Evolutionary conservation across 805 yeast species (phyloP).

Genomic region (Candida sakaeoensis): DNA sequence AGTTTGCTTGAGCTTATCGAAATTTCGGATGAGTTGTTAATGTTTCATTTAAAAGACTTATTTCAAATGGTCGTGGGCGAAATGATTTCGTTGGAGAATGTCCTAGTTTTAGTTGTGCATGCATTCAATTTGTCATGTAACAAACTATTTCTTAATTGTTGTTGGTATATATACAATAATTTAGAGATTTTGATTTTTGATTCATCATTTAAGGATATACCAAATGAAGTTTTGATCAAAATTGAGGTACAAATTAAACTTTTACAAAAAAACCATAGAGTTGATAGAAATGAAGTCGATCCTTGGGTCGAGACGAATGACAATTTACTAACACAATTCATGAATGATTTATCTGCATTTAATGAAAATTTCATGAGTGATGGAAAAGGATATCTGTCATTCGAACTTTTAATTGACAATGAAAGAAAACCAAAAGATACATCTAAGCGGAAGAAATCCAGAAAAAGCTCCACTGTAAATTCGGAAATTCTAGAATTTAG

Average conservation of each 20-base stretch:
- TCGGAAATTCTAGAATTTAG: slow-evolving; percentile 23
- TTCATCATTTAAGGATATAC: slow-evolving; percentile 23
- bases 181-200: slow-evolving; percentile 59
- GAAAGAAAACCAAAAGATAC: slow-evolving; percentile 14
- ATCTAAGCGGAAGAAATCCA: slow-evolving; percentile 17
- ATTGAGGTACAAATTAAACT: slow-evolving; percentile 26
- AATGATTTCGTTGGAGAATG: slow-evolving; percentile 57
- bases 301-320: slow-evolving; percentile 21
- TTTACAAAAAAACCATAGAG: slow-evolving; percentile 25
- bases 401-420: slow-evolving; percentile 35
- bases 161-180: slow-evolving; percentile 67
- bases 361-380: slow-evolving; percentile 35
- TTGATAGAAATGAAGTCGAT: slow-evolving; percentile 17
- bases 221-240: slow-evolving; percentile 20
- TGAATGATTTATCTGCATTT: slow-evolving; percentile 16
- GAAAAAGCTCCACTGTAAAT: slow-evolving; percentile 21
- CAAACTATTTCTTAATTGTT: slow-evolving; percentile 56
- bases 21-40: slow-evolving; percentile 58
- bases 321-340: slow-evolving; percentile 18
- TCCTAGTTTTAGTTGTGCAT: slow-evolving; percentile 50
- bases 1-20: slow-evolving; percentile 56
- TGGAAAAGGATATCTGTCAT: slow-evolving; percentile 26
- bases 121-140: slow-evolving; percentile 50
- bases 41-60: slow-evolving; percentile 54
- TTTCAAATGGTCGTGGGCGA: slow-evolving; percentile 61